Base-by-base conservation (phyloP, 2,329 filamentous ascomycete genomes). In the Trichoderma gracile region DNA sequence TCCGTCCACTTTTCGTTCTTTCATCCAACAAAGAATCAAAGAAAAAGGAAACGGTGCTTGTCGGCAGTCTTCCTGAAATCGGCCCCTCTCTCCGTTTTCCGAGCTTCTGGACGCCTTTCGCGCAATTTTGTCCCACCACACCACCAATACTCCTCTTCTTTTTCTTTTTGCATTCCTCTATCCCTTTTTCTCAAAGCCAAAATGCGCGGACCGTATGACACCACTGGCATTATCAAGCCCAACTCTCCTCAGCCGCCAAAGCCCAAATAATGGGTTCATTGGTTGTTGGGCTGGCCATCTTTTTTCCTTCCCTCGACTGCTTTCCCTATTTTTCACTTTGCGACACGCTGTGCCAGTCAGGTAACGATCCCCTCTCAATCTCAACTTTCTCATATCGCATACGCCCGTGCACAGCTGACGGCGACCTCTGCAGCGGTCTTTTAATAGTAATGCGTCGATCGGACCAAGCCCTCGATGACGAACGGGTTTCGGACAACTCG, bases 191-290 rank as follows among this genome's bases (percentile, higher is more conserved):
- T 46, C 30, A 19, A 65, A 62, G 40, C 46, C 46, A 66, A 66
- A 47, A 78, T 78, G 76, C 67, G 76, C 52, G 76, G 76, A 59
- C 76, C 76, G 2, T 78, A 78, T 65, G 76, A 78, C 63, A 75
- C 72, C n/a, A 78, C 76, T 58, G 76, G 76, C 65, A 70, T 78
- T 47, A 65, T 70, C 58, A 78, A 77, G 71, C 75, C 76, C 60
- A 75, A 65, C 68, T 69, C 69, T 30, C 75, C 76, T 53, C 76
- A 77, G 66, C 76, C 73, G 14, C 75, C 74, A 14, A 78, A 75
- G 69, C 67, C 73, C 21, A 67, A 71, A 65, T 73, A 71, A 65
- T 62, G 50, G 10, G n/a, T 52, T 53, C 17, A n/a, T 38, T 43
- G 33, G 14, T 42, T 27, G 12, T 33, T 33, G 58, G 47, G 47